Conservation (phyloP, 2,329 filamentous ascomycete species). For the Botrytis fabae region DNA sequence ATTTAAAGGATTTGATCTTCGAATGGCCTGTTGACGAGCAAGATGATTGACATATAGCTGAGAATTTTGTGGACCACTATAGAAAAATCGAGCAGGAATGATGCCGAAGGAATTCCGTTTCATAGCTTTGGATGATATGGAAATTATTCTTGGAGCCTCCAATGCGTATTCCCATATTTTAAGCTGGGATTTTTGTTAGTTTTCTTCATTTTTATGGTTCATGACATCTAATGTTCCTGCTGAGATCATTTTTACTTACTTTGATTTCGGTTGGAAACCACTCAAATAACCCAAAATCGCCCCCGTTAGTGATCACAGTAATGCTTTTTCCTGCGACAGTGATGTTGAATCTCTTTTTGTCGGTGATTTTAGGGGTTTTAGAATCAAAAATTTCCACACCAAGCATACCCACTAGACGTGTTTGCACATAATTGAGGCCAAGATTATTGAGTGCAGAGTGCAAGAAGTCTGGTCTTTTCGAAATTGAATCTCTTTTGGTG, state of each 20-base stretch:
- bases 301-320: too few species aligned
- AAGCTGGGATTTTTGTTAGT: background rate
- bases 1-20: too few species aligned
- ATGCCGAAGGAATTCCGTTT: too few species aligned
- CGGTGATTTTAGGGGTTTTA: background rate
- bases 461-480: background rate
- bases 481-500: background rate
- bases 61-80: background rate
- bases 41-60: background rate
- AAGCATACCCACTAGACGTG: background rate
- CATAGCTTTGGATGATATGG: background rate
- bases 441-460: background rate
- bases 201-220: background rate
- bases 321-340: too few species aligned
- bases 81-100: background rate
- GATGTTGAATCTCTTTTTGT: background rate
- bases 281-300: background rate
- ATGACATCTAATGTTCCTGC: background rate
- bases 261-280: background rate
- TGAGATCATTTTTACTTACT: background rate
- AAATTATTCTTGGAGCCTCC: background rate
- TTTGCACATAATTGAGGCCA: background rate
- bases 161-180: background rate
- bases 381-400: rapidly evolving
- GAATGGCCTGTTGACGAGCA: background rate